These are phyloP conservation scores for Dioscorea cayenensis DNA, from an alignment of 116 monocot species.

Conservation along the genomic window DNA sequence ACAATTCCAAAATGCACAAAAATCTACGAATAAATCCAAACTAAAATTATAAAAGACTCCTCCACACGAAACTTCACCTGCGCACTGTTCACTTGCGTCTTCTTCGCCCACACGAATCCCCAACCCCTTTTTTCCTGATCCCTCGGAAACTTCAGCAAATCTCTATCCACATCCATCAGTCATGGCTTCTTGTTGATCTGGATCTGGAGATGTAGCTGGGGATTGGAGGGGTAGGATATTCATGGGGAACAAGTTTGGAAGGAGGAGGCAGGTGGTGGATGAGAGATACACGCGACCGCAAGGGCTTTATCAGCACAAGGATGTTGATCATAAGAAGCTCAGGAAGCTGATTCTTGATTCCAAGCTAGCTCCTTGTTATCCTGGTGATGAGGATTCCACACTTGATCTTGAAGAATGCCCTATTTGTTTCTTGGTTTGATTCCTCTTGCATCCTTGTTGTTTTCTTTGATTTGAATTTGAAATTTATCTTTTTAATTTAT, in stretches of 20 bases:
- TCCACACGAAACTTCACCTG: too few species aligned
- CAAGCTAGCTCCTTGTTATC: slow-evolving; percentile 86
- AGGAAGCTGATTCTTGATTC: slow-evolving; percentile 77
- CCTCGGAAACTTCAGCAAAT: neutral
- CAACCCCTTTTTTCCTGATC: neutral
- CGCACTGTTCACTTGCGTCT: too few species aligned
- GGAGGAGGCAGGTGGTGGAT: slow-evolving; percentile 56
- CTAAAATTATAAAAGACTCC: too few species aligned
- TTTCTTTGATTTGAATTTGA: neutral
- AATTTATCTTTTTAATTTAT: neutral
- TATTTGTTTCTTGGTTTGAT: slow-evolving; percentile 69
- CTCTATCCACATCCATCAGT: neutral
- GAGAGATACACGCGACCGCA: slow-evolving; percentile 87
- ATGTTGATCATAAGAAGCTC: slow-evolving; percentile 81
- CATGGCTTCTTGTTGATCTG: neutral
- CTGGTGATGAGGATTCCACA: slow-evolving; percentile 59
- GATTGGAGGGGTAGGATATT: neutral
- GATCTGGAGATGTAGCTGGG: neutral
- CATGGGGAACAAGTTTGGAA: slow-evolving; percentile 86
- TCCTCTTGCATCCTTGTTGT: neutral
- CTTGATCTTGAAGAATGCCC: slow-evolving; percentile 72
- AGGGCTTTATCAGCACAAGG: slow-evolving; percentile 63
- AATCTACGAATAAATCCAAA: too few species aligned
- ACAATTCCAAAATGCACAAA: too few species aligned
- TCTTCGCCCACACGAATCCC: too few species aligned